phyloP scores from a whole-genome alignment of 1,139 yeast genomes.

The Lizanozyma gosingica region DNA sequence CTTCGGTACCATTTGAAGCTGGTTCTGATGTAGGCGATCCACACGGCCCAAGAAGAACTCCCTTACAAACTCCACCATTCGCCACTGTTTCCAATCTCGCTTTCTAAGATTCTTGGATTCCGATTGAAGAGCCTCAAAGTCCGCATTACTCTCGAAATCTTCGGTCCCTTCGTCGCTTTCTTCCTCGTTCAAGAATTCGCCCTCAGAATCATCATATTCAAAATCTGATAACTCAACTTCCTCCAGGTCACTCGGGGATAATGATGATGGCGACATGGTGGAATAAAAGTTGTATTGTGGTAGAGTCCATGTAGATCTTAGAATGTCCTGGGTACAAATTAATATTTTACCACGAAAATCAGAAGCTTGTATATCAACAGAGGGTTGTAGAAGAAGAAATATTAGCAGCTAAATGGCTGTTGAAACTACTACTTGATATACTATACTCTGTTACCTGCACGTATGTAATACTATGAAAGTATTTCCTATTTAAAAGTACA shows the following conservation, averaged over 20 bases:
- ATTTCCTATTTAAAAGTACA: too few species aligned
- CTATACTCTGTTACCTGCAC: too few species aligned
- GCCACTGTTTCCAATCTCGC: slow-evolving; percentile 19
- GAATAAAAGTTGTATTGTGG: neutral
- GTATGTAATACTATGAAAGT: too few species aligned
- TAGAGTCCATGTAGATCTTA: neutral
- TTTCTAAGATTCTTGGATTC: neutral
- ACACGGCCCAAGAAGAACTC: slow-evolving; percentile 13
- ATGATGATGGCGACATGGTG: neutral
- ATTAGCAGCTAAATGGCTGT: too few species aligned
- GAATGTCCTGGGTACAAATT: neutral
- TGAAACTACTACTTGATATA: too few species aligned
- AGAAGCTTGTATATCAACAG: too few species aligned
- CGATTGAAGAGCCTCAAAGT: slow-evolving; percentile 2
- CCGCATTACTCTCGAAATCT: too few species aligned
- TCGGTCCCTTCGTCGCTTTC: slow-evolving; percentile 13
- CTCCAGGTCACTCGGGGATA: neutral
- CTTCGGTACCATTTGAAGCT: too few species aligned
- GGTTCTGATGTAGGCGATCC: slow-evolving; percentile 11
- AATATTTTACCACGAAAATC: neutral
- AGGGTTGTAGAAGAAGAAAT: too few species aligned
- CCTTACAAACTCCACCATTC: slow-evolving; percentile 17
- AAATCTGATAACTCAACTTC: slow-evolving; percentile 9
- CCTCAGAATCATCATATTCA: slow-evolving; percentile 10
- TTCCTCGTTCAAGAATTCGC: neutral